Evolutionary conservation across 805 yeast genomes (phyloP).

Genomic region (Candida awuae): DNA sequence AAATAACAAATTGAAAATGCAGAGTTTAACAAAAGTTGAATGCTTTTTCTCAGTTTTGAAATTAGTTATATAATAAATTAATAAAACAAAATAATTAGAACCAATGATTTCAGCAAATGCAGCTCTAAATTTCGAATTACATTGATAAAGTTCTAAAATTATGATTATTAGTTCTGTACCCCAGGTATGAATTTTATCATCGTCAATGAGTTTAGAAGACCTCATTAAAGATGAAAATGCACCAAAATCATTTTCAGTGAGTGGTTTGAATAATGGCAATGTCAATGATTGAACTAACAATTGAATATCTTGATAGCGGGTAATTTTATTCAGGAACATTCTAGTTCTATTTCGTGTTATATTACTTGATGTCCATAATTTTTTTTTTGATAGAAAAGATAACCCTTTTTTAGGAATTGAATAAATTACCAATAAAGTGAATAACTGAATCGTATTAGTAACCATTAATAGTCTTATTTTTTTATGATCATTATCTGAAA

Average conservation of each 20-base stretch:
- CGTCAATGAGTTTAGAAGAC: constrained; percentile 10
- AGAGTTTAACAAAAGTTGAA: constrained; percentile 39
- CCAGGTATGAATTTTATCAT: constrained; percentile 33
- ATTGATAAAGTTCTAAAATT: constrained; percentile 70
- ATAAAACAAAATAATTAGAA: constrained; percentile 43
- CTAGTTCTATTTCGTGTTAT: constrained; percentile 38
- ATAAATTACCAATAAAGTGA: constrained; percentile 54
- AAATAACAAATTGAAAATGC: constrained; percentile 45
- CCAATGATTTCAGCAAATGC: constrained; percentile 37
- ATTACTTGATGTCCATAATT: constrained; percentile 28
- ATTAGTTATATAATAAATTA: constrained; percentile 50
- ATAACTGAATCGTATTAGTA: constrained; percentile 51
- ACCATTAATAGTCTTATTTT: constrained; percentile 41
- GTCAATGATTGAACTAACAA: constrained; percentile 42
- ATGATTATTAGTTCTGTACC: constrained; percentile 52
- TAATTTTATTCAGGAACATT: constrained; percentile 43
- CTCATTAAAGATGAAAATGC: constrained; percentile 23
- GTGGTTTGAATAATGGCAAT: constrained; percentile 39
- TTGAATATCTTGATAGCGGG: constrained; percentile 46
- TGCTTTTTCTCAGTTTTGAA: constrained; percentile 34
- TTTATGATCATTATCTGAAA: constrained; percentile 23
- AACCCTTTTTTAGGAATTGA: constrained; percentile 47
- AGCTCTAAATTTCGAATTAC: constrained; percentile 50
- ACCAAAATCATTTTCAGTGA: constrained; percentile 19
- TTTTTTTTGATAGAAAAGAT: constrained; percentile 29